phyloP scores from a whole-genome alignment of 768 basidiomycete genomes.

The Glaciozyma martinii region DNA sequence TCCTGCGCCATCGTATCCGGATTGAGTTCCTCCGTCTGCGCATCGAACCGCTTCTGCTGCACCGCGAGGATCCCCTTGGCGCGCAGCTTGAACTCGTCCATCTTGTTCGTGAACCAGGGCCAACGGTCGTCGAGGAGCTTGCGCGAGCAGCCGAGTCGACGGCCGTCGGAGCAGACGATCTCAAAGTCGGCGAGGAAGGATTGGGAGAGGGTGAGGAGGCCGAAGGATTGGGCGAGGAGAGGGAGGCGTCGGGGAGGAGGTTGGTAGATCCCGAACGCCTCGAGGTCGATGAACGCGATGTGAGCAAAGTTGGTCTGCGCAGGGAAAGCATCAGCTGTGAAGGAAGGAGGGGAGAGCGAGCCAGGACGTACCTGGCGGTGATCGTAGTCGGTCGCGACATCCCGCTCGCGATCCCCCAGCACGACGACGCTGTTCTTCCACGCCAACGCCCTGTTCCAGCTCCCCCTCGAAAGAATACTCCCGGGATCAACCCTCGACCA shows the following conservation, averaged over 20 bases:
- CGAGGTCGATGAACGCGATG: constrained; percentile 24
- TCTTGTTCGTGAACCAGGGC: constrained; percentile 67
- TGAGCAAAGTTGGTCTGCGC: constrained; percentile 62
- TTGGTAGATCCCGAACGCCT: constrained; percentile 87
- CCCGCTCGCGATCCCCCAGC: constrained; percentile 76
- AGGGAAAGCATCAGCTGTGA: constrained; percentile 29
- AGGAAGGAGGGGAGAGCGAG: not conserved
- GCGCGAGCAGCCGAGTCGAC: constrained; percentile 70
- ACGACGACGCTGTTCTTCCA: constrained; percentile 83
- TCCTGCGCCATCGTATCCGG: constrained; percentile 8
- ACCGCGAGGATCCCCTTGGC: constrained; percentile 12
- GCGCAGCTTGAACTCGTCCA: constrained; percentile 13
- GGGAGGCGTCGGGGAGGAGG: constrained; percentile 55
- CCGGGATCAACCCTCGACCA: constrained; percentile 87
- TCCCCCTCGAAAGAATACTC: constrained; percentile 71
- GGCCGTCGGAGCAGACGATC: constrained; percentile 81
- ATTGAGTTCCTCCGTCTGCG: constrained; percentile 1
- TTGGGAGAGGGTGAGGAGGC: constrained; percentile 58
- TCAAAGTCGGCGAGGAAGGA: constrained; percentile 63
- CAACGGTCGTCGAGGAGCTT: constrained; percentile 80
- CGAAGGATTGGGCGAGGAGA: constrained; percentile 73
- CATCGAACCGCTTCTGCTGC: not conserved
- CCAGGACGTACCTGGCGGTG: constrained; percentile 39
- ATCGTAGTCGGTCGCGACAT: constrained; percentile 86
- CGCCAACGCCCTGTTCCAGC: constrained; percentile 87